phyloP scores from a whole-genome alignment of 73 alveolate species.

The Paramecium primaurelia region DNA sequence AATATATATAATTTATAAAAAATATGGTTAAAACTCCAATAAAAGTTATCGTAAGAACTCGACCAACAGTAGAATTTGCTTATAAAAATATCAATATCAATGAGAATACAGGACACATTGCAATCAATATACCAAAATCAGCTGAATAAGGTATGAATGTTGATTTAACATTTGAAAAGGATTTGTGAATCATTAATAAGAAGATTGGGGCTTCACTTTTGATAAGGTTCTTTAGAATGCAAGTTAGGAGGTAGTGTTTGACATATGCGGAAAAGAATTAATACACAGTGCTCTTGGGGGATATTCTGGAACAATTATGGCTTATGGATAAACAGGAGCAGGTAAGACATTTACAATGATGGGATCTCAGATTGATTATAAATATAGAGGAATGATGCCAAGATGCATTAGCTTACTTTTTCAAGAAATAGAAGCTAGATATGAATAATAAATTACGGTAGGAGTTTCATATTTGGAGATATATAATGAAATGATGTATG shows the following conservation, averaged over 20 bases:
- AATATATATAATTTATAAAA: neutral
- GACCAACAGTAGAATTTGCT: constrained; percentile 98
- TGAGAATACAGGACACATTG: constrained; percentile 71
- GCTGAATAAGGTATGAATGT: constrained; percentile 25
- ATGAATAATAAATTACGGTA: constrained; percentile 84
- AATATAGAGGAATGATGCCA: constrained; percentile 99
- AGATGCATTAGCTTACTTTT: constrained; percentile 91
- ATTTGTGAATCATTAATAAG: constrained; percentile 95
- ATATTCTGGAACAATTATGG: constrained; percentile 85
- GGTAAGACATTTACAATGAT: constrained; percentile 99
- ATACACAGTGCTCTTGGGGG: constrained; percentile 65
- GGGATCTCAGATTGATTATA: constrained; percentile 94
- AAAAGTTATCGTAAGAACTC: constrained; percentile 90
- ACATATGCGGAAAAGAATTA: constrained; percentile 69
- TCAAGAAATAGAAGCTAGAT: constrained; percentile 86
- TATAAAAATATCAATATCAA: constrained; percentile 85
- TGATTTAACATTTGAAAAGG: constrained; percentile 61
- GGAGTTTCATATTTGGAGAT: constrained; percentile 96
- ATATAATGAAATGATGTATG: constrained; percentile 98
- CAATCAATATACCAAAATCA: constrained; percentile 70
- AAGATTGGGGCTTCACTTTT: constrained; percentile 98
- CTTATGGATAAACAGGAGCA: constrained; percentile 99
- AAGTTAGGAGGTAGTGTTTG: constrained; percentile 90
- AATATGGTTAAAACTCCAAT: constrained; percentile 80
- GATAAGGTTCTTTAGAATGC: constrained; percentile 96